A percentile compares a stretch with the other conserved stretches of the same genome.
Conservation (phyloP, 2,329 filamentous ascomycete genomes). For the Phyllosticta capitalensis region DNA sequence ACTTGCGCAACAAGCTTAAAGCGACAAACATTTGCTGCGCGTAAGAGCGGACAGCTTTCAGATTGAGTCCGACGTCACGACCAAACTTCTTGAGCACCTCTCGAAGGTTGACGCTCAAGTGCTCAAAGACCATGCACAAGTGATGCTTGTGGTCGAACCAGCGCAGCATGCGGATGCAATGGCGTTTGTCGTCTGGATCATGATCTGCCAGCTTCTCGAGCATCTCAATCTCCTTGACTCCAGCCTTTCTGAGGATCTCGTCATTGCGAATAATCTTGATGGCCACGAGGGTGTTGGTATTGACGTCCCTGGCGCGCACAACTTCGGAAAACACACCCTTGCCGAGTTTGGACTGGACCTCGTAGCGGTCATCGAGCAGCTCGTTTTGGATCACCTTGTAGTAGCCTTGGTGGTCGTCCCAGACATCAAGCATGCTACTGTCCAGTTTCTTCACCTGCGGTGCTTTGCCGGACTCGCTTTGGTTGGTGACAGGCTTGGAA, state of each 20-base stretch:
- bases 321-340: slow-evolving; percentile 96
- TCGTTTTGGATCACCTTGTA: slow-evolving; percentile 93
- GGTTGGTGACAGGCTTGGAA: slow-evolving; percentile 39
- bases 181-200: slow-evolving; percentile 82
- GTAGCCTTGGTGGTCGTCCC: slow-evolving; percentile 90
- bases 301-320: slow-evolving; percentile 71
- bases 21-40: slow-evolving; percentile 91
- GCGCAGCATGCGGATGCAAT: slow-evolving; percentile 79
- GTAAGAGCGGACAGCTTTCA: slow-evolving; percentile 78
- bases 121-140: slow-evolving; percentile 94
- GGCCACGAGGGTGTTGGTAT: slow-evolving; percentile 62
- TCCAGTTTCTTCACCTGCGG: slow-evolving; percentile 47
- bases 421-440: slow-evolving; percentile 56
- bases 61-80: slow-evolving; percentile 83
- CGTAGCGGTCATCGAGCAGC: slow-evolving; percentile 78
- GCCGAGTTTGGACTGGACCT: slow-evolving; percentile 77
- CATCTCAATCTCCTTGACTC: slow-evolving; percentile 89
- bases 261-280: slow-evolving; percentile 99
- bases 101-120: slow-evolving; percentile 80
- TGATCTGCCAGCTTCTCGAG: slow-evolving; percentile 76
- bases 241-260: slow-evolving; percentile 61
- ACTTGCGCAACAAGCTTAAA: slow-evolving; percentile 77
- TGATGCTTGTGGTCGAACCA: slow-evolving; percentile 92
- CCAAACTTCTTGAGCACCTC: slow-evolving; percentile 95
- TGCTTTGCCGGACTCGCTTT: slow-evolving; percentile 21